Percentiles rank a stretch among this genome's conserved stretches.
Evolutionary conservation across 257 asterid species (phyloP).

Genomic region (Galeopsis tetrahit): DNA sequence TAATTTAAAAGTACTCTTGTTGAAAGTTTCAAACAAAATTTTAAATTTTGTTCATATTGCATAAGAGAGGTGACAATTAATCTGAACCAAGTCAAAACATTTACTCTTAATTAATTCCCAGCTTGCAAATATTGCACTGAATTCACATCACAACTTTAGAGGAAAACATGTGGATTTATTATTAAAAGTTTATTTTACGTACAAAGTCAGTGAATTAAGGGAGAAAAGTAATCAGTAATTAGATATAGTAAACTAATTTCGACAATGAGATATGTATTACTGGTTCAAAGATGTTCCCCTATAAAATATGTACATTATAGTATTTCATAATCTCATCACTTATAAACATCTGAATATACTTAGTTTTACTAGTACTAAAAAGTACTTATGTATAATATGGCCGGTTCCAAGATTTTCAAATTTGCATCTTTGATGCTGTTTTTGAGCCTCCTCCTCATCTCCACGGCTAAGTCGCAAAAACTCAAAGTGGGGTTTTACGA

Average conservation of each 20-base stretch:
- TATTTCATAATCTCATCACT: neutral
- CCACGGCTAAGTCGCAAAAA: conserved; percentile 25
- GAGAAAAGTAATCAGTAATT: conserved; percentile 28
- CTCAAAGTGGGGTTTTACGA: conserved; percentile 52
- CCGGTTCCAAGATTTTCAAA: conserved; percentile 30
- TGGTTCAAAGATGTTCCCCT: neutral
- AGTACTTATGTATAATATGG: conserved; percentile 26
- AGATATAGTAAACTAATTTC: neutral
- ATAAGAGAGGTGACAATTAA: neutral
- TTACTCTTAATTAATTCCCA: neutral
- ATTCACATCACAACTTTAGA: conserved; percentile 2
- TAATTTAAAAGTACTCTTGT: neutral
- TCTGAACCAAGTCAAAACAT: neutral
- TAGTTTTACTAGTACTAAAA: no score
- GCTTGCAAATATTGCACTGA: neutral
- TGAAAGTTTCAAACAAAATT: neutral
- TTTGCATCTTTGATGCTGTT: conserved; percentile 31
- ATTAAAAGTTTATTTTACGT: neutral
- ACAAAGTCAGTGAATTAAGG: conserved; percentile 26
- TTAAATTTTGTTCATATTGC: neutral
- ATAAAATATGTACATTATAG: no score
- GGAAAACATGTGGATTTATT: neutral
- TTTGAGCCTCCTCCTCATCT: conserved; percentile 11
- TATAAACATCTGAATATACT: neutral
- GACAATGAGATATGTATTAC: neutral